These are phyloP conservation scores for Phytophthora europaea DNA, from an alignment of 352 stramenopile genomes.

Conservation along the genomic window DNA sequence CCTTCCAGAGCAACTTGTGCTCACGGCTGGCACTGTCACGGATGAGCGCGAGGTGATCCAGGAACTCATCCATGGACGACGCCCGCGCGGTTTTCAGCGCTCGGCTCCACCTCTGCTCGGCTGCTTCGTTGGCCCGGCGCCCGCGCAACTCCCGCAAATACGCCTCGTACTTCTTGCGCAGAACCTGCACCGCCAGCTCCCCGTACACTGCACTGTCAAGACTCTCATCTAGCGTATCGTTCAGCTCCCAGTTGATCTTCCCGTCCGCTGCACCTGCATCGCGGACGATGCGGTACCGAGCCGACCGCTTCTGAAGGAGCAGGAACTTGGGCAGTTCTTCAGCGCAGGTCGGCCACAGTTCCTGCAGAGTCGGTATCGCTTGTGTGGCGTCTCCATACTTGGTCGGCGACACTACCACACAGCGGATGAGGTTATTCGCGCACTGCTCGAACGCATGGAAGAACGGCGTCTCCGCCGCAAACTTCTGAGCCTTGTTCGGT, in stretches of 20 bases:
- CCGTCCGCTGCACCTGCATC: constrained; percentile 13
- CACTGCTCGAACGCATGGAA: constrained; percentile 36
- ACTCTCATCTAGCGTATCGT: constrained; percentile 29
- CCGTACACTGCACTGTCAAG: constrained; percentile 41
- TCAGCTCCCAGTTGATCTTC: constrained; percentile 48
- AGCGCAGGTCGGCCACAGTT: constrained; percentile 61
- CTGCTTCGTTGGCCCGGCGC: constrained; percentile 44
- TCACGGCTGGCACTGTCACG: constrained; percentile 41
- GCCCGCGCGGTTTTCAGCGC: constrained; percentile 42
- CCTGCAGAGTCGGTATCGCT: constrained; percentile 30
- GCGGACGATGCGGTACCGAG: constrained; percentile 51
- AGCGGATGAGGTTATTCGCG: constrained; percentile 49
- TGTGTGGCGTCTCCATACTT: constrained; percentile 8
- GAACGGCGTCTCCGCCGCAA: constrained; percentile 32
- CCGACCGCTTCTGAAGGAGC: constrained; percentile 67
- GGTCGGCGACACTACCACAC: constrained; percentile 21
- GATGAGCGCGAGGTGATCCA: constrained; percentile 31
- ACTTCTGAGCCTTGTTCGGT: constrained; percentile 23
- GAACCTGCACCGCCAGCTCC: constrained; percentile 47
- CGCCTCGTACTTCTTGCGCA: constrained; percentile 63
- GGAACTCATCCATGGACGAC: constrained; percentile 44
- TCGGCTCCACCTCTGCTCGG: constrained; percentile 52
- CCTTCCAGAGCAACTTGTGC: constrained; percentile 64
- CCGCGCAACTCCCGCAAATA: constrained; percentile 58
- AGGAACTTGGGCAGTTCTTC: constrained; percentile 65